phyloP scores from a whole-genome alignment of 2,329 filamentous ascomycete species.

The Botrytis porri region DNA sequence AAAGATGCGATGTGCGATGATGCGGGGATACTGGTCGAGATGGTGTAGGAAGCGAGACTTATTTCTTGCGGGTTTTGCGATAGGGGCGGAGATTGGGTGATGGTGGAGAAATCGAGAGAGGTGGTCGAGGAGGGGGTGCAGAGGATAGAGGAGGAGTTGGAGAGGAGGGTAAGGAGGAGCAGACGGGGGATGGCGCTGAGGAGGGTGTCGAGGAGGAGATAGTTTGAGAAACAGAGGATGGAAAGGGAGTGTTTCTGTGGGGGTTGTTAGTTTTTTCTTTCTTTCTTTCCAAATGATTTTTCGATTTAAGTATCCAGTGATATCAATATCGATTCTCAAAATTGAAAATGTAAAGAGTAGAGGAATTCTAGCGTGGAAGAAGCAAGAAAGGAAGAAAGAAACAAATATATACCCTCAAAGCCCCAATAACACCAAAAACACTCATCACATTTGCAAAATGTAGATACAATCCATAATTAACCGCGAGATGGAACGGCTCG shows the following conservation, averaged over 20 bases:
- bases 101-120: neutral
- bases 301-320: too few species aligned
- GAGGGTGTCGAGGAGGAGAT: conserved; percentile 37
- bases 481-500: conserved; percentile 37
- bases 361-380: conserved; percentile 28
- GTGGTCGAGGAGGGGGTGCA: neutral
- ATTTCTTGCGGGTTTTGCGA: neutral
- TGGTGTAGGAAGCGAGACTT: neutral
- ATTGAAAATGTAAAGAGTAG: neutral
- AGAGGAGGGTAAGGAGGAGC: conserved; percentile 19
- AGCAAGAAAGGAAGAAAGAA: conserved; percentile 22
- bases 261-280: conserved; percentile 28
- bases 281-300: too few species aligned
- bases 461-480: conserved; percentile 41
- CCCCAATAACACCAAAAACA: conserved; percentile 44
- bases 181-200: conserved; percentile 35
- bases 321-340: neutral
- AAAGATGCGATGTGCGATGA: conserved; percentile 27
- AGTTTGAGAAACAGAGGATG: conserved; percentile 35
- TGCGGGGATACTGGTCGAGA: neutral
- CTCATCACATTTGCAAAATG: conserved; percentile 42
- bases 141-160: neutral
- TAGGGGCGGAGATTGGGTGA: neutral
- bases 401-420: conserved; percentile 42
- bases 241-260: conserved; percentile 19